A percentile compares a stretch with the other conserved stretches of the same genome.
Evolutionary conservation across 495 filamentous ascomycete genomes (phyloP).

Genomic region (Friedmanniomyces simplex): DNA sequence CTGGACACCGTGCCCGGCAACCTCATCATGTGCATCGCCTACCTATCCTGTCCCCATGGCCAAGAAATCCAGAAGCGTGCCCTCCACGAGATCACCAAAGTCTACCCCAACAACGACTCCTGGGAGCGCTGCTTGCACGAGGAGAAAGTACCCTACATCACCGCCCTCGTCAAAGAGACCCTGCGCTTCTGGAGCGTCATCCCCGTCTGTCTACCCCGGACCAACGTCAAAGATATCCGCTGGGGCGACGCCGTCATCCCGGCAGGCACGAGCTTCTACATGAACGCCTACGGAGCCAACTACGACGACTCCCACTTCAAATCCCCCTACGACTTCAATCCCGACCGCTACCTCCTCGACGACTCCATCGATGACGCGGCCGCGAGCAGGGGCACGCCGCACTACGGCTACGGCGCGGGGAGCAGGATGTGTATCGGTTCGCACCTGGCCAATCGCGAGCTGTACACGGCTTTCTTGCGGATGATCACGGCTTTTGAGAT

Average conservation of each 20-base stretch:
- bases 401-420: conserved; percentile 62
- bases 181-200: conserved; percentile 67
- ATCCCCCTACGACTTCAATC: conserved; percentile 45
- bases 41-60: conserved; percentile 51
- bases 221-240: conserved; percentile 52
- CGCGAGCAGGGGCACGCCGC: conserved; percentile 51
- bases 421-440: conserved; percentile 66
- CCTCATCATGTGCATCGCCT: conserved; percentile 61
- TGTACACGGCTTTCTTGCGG: conserved; percentile 59
- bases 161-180: conserved; percentile 58
- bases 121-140: conserved; percentile 56
- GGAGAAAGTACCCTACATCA: conserved; percentile 61
- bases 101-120: conserved; percentile 54
- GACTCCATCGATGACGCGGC: conserved; percentile 30
- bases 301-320: conserved; percentile 59
- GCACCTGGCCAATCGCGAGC: conserved; percentile 56
- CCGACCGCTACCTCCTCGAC: conserved; percentile 53
- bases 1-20: conserved; percentile 62
- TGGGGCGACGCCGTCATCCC: conserved; percentile 52
- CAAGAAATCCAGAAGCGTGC: conserved; percentile 54
- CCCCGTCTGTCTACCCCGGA: conserved; percentile 56
- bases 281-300: conserved; percentile 63
- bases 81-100: conserved; percentile 51
- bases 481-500: conserved; percentile 57
- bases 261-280: conserved; percentile 55